These are phyloP conservation scores for Aspergillus kassunensis DNA, from an alignment of 495 filamentous ascomycete genomes.

Conservation along the genomic window DNA sequence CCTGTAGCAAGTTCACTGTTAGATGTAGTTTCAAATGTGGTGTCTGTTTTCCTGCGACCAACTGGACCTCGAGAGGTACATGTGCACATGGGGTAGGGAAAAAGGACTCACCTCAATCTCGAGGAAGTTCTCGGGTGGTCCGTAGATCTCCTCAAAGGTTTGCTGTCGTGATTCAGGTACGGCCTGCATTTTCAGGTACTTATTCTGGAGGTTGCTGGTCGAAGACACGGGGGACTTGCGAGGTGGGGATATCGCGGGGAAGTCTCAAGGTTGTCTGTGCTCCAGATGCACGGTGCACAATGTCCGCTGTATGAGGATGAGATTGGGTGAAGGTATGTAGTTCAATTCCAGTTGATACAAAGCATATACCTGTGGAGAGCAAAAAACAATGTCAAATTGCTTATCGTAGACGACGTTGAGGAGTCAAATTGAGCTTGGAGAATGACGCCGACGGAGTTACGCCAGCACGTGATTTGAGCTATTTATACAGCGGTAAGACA, in stretches of 20 bases:
- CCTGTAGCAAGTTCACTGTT: conserved; percentile 45
- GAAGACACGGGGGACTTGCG: not conserved
- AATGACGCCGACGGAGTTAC: not conserved
- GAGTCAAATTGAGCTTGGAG: not conserved
- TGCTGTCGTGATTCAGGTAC: conserved; percentile 84
- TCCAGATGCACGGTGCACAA: not conserved
- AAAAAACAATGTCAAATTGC: not conserved
- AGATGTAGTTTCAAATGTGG: not conserved
- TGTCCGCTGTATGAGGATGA: not conserved
- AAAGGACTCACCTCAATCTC: conserved; percentile 77
- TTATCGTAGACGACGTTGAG: not conserved
- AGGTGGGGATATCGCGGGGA: conserved; percentile 9
- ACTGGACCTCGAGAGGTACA: not conserved
- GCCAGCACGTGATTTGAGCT: conserved; percentile 1
- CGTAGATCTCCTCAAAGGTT: conserved; percentile 98
- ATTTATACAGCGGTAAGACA: not conserved
- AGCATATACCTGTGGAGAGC: not conserved
- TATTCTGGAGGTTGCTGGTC: not conserved
- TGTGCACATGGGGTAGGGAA: conserved; percentile 6
- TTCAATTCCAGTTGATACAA: too few species aligned
- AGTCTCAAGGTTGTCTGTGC: not conserved
- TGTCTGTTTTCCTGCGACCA: too few species aligned
- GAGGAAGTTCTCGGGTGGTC: conserved; percentile 95
- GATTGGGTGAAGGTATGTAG: not conserved
- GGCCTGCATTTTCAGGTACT: conserved; percentile 61